A percentile compares a stretch with the other conserved stretches of the same genome.
phyloP scores from a whole-genome alignment of 140 eudicot genomes.

The Senecio squalidus region DNA sequence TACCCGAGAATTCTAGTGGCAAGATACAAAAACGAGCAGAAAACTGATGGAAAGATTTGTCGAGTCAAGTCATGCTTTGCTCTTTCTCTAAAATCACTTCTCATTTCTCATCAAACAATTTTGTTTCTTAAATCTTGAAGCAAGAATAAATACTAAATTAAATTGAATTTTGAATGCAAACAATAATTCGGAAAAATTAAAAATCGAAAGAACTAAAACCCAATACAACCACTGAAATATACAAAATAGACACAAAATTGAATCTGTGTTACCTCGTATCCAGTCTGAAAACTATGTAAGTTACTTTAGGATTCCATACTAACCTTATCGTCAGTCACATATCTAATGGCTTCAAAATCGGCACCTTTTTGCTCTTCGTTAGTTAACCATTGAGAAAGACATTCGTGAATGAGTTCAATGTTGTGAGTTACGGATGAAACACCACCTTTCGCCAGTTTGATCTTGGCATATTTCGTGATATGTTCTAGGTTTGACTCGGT shows the following conservation, averaged over 20 bases:
- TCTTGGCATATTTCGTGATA: conserved; percentile 41
- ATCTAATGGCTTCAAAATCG: conserved; percentile 37
- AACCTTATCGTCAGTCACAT: no score
- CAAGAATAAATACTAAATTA: conserved; percentile 7
- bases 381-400: conserved; percentile 59
- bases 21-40: no score
- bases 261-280: neutral
- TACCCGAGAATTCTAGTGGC: no score
- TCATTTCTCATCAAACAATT: neutral
- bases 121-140: neutral
- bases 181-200: neutral
- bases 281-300: conserved; percentile 1
- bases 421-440: conserved; percentile 10
- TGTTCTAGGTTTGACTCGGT: conserved; percentile 57
- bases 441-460: conserved; percentile 25
- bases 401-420: conserved; percentile 37
- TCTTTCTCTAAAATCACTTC: no score
- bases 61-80: no score
- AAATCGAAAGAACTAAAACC: neutral
- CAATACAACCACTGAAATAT: neutral
- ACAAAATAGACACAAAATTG: neutral
- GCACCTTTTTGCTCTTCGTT: conserved; percentile 49
- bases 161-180: neutral
- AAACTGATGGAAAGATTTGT: no score
- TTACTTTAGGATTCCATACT: conserved; percentile 15